Evolutionary conservation across 2,329 filamentous ascomycete genomes (phyloP).

Genomic region (Fonsecaea nubica): DNA sequence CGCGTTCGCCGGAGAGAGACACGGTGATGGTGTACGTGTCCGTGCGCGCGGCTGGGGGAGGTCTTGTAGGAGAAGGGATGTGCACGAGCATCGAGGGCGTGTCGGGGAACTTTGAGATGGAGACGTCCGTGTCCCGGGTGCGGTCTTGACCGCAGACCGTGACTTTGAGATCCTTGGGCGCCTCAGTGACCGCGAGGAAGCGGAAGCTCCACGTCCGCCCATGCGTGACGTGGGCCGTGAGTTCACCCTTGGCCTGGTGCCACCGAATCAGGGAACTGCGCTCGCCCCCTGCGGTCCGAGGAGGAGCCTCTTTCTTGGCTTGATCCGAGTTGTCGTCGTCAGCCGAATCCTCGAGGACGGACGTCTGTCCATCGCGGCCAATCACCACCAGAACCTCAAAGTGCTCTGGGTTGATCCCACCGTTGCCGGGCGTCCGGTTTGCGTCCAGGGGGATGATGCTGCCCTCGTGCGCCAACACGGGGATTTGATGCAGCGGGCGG

Average conservation of each 20-base stretch:
- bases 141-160: slow-evolving; percentile 34
- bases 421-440: slow-evolving; percentile 52
- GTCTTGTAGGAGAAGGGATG: slow-evolving; percentile 16
- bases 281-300: slow-evolving; percentile 24
- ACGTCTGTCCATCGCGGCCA: slow-evolving; percentile 51
- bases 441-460: slow-evolving; percentile 65
- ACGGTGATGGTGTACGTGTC: slow-evolving; percentile 48
- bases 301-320: slow-evolving; percentile 25
- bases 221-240: slow-evolving; percentile 33
- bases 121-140: slow-evolving; percentile 32
- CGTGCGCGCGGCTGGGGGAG: slow-evolving; percentile 17
- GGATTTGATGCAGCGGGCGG: slow-evolving; percentile 57
- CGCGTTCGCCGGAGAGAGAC: slow-evolving; percentile 36
- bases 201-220: slow-evolving; percentile 35
- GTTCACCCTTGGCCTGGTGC: slow-evolving; percentile 34
- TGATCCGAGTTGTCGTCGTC: slow-evolving; percentile 34
- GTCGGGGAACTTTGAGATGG: slow-evolving; percentile 31
- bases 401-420: slow-evolving; percentile 54
- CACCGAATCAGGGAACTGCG: slow-evolving; percentile 42
- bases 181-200: slow-evolving; percentile 35
- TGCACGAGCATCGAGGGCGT: slow-evolving; percentile 37
- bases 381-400: slow-evolving; percentile 60
- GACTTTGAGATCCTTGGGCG: slow-evolving; percentile 36
- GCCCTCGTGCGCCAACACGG: slow-evolving; percentile 63
- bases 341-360: slow-evolving; percentile 56